Base-by-base conservation (phyloP, 768 basidiomycete species). In the Leccinellum luteum region DNA sequence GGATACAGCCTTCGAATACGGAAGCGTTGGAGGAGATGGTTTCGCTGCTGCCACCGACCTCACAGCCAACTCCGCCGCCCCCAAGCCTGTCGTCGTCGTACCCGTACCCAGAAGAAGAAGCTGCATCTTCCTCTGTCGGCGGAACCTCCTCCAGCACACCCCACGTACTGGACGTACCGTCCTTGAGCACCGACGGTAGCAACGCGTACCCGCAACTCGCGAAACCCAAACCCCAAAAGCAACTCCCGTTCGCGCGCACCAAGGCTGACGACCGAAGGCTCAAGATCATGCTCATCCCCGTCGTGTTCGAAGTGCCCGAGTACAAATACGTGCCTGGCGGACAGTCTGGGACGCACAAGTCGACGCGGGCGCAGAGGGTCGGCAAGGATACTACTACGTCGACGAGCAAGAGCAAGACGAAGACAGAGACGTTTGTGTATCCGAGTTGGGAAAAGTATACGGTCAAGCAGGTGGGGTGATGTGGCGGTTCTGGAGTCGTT, bases 371-470 rank as follows among this genome's bases (percentile, higher is more conserved):
- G 55, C 59, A 65, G 34, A 60, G 23, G 51, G 5, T 43, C 41
- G 41, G 19, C 41, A 43, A 43, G 19, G 41, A 43, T 10, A 19
- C n/a, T 10, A 19, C n/a, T 43, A 19, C 19, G 12, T 43, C 41
- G 41, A 30, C 69, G 51, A 64, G 60, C 60, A 72, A 73, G 52
- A 69, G 70, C 35, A 73, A 63, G 56, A 68, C 64, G 35, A 70
- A 72, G 66, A 73, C 73, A 17, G 83, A 80, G 69, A 78, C 79
- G 57, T 75, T 81, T 32, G 61, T 75, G 17, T 84, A 81, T 66
- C 85, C 86, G 28, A 81, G 77, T 52, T 89, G 86, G 86, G 85
- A 88, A 67, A 75, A 83, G 57, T 87, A 89, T 67, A 66, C 78
- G 41, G 77, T 87, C 38, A 79, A 77, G 62, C 74, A 69, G 34